These are phyloP conservation scores for Aspergillus sp. DNA, from an alignment of 2,329 filamentous ascomycete genomes.

Conservation along the genomic window DNA sequence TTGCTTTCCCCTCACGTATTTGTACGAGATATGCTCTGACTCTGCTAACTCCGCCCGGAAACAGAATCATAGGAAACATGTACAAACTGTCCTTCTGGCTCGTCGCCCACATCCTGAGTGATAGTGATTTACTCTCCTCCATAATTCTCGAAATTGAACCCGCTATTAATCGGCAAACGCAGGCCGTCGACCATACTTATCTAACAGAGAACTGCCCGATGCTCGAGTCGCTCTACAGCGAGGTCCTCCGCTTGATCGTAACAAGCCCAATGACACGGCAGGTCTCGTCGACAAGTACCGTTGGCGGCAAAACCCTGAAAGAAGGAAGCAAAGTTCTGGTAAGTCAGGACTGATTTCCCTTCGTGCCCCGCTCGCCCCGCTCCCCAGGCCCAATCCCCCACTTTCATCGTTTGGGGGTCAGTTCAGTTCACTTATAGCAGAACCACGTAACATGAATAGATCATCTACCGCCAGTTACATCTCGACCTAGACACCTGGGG, in stretches of 20 bases:
- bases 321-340: constrained; percentile 4
- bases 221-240: constrained; percentile 11
- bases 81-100: constrained; percentile 12
- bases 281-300: constrained; percentile 1
- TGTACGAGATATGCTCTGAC: not conserved
- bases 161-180: constrained; percentile 1
- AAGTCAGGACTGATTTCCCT: not conserved
- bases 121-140: not conserved
- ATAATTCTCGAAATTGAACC: constrained; percentile 5
- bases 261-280: constrained; percentile 8
- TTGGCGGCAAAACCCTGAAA: constrained; percentile 6
- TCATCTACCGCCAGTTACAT: constrained; percentile 12
- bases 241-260: constrained; percentile 7
- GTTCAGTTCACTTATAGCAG: not conserved
- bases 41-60: not conserved
- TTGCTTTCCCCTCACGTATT: not conserved
- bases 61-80: constrained; percentile 12
- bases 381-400: not conserved
- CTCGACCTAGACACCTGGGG: constrained; percentile 8
- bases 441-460: not conserved
- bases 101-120: constrained; percentile 1
- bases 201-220: constrained; percentile 4
- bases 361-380: not conserved
- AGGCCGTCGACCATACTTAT: constrained; percentile 2
- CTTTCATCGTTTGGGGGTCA: not conserved